Evolutionary conservation across 139 green algal genomes (phyloP), one percentile per base, ranked within the genome.

Genomic region (Raphidocelis subcapitata): DNA sequence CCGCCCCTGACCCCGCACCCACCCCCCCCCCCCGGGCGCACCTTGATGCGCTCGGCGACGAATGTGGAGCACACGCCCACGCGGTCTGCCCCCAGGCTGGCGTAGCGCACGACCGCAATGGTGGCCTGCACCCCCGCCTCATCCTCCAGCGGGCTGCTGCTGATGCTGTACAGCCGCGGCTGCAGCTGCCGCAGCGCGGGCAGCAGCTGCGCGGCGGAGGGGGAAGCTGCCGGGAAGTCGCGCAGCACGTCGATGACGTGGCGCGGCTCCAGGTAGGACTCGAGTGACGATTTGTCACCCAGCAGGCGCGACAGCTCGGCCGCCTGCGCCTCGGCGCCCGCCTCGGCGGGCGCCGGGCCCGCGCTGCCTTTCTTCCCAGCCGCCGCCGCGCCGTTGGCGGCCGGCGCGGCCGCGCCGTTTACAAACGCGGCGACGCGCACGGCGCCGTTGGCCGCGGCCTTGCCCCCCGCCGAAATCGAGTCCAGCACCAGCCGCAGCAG

Each of bases 141-240:
- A 20, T 70, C n/a, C 76, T 66, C 57, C 46, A 80, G 28, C 5
- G 75, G 77, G 4, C 82, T 89, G 3, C 78, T 90, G 5, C 86
- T 94, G 67, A 97, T 97, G 60, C 82, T 92, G 83, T 97, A 97
- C 26, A 97, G 87, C 15, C 93, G 86, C 0, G 93, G 92, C 81
- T 91, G 86, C 74, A 97, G 86, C 59, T 84, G 89, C 29, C 92
- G 80, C 79, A 97, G 82, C 44, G 67, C 52, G 5, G 57, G 44
- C 62, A 87, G 69, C 57, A 88, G 59, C 79, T 84, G 76, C 55
- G 20, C 16, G 28, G 35, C 32, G 3, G 3, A 26, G n/a, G 8
- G 26, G 24, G 14, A 29, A 35, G 55, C 26, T 62, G 55, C 55
- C 0, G 18, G 46, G 28, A 86, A 93, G 36, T 94, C 87, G 31